Base-by-base conservation (phyloP, 805 yeast species). In the Kodamaea nitidulidarum region DNA sequence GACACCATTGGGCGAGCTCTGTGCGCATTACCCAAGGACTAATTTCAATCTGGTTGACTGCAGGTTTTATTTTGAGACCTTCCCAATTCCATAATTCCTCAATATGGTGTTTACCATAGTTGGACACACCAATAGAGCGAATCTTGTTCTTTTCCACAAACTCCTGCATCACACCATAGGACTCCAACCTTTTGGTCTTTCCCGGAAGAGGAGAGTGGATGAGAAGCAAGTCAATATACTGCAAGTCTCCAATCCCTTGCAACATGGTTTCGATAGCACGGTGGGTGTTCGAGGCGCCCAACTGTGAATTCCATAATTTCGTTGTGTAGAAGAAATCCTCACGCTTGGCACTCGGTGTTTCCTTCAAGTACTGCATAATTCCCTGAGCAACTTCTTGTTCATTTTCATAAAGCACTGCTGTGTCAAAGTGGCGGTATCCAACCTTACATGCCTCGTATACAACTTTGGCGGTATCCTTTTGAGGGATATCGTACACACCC, bases 351-450 rank as follows among this genome's bases (percentile, higher is more conserved):
- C 41, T 35, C 0, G 71, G 67, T 7, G 34, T 30, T 21, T 66
- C 65, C 3, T 54, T 38, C 3, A 73, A 32, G 67, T 72, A 73
- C 28, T 60, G 46, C 8, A 38, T 45, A 38, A 82, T 74, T 4
- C 81, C 93, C 38, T 70, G 66, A 22, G 95, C 88, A 10, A 82
- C 81, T 46, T 74, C 79, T 12, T 59, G 67, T 58, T 86, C 95
- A 54, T 81, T 81, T 2, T 75, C 75, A 56, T 85, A 85, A 43
- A 71, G 69, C 55, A 76, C 76, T 2, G 93, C 93, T 7, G 88
- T 78, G 57, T 84, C 95, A 48, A 84, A 80, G 55, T 80, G 87
- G 45, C 81, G 71, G 58, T 81, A 80, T 8, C 90, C 90, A 7
- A 69, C 65, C 52, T 76, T 69, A 43, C 82, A 64, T 10, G 90